These are phyloP conservation scores for Melanopsichium pennsylvanicum DNA, from an alignment of 1,284 basidiomycete species.

Conservation along the genomic window DNA sequence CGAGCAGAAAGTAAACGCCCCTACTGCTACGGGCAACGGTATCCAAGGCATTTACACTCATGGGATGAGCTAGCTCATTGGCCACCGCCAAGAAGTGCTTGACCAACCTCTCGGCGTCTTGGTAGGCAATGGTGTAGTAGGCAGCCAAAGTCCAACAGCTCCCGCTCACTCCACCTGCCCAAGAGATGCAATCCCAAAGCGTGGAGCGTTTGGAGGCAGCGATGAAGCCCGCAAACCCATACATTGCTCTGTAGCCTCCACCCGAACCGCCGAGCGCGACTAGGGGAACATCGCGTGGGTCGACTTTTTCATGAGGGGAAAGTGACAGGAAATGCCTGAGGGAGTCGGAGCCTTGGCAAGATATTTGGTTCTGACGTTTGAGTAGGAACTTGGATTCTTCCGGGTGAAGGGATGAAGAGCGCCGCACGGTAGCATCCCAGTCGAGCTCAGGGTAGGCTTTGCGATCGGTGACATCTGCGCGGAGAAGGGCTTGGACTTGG, in stretches of 20 bases:
- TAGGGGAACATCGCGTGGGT: conserved; percentile 63
- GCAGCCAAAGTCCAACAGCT: conserved; percentile 65
- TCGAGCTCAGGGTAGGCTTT: conserved; percentile 56
- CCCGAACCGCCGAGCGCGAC: conserved; percentile 64
- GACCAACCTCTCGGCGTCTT: conserved; percentile 45
- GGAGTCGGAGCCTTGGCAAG: conserved; percentile 28
- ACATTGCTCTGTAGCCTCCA: conserved; percentile 65
- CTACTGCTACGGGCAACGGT: conserved; percentile 52
- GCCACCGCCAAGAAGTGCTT: conserved; percentile 54
- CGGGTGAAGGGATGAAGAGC: conserved; percentile 44
- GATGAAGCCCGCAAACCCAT: conserved; percentile 54
- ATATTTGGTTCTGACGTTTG: conserved; percentile 28
- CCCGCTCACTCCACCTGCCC: conserved; percentile 63
- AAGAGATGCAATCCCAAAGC: conserved; percentile 61
- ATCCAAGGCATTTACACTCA: conserved; percentile 59
- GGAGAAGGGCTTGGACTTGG: conserved; percentile 41
- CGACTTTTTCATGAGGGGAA: conserved; percentile 54
- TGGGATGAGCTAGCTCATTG: conserved; percentile 56
- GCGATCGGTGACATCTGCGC: conserved; percentile 28
- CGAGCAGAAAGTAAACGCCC: conserved; percentile 60
- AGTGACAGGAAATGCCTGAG: conserved; percentile 46
- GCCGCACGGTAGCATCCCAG: conserved; percentile 54
- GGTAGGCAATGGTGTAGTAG: conserved; percentile 52
- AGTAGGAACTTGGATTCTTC: conserved; percentile 45
- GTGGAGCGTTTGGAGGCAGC: conserved; percentile 53